Evolutionary conservation across 176 grass and related monocot species (phyloP), one percentile per base, ranked within the genome.

Genomic region (Echinochloa phyllopogon): DNA sequence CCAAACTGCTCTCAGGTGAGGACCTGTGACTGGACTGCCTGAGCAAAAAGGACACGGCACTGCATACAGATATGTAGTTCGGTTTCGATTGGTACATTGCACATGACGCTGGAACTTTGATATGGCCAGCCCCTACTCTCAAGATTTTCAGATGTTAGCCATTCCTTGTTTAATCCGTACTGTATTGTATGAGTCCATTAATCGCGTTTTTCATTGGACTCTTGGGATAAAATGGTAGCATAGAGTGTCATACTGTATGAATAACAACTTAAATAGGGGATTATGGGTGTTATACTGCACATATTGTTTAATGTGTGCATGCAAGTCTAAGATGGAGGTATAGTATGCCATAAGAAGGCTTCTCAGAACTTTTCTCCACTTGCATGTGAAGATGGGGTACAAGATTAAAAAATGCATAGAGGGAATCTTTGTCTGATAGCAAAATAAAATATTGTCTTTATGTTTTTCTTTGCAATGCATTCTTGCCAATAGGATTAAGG

Each of bases 221-320:
- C 68, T 60, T 86, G 7, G 42, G 61, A 56, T 86, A 86, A 79
- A 39, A 79, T 53, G 45, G 37, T 27, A 80, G 62, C 14, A 42
- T 62, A 29, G 3, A 16, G 13, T 45, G 38, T 24, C 55, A 49
- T 62, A 15, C 27, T 65, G 65, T n/a, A 17, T 61, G 6, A 62
- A 27, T 41, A 63, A 72, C 36, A 61, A 67, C 50, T 62, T 77
- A 50, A 52, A 78, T 55, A 23, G 63, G 21, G 59, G 24, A 62
- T 62, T 62, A 62, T 10, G 25, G 15, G 5, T 47, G 16, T 11
- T 58, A 49, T 74, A 11, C 29, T 80, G 56, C 29, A 23, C 53
- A 72, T 72, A 53, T 39, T 80, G 48, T 68, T n/a, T 25, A 33
- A 55, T 76, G 40, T 76, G 36, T 84, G 29, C 49, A 18, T 25